Conservation (phyloP, 2,329 filamentous ascomycete genomes). For the Cryphonectria nitschkei region DNA sequence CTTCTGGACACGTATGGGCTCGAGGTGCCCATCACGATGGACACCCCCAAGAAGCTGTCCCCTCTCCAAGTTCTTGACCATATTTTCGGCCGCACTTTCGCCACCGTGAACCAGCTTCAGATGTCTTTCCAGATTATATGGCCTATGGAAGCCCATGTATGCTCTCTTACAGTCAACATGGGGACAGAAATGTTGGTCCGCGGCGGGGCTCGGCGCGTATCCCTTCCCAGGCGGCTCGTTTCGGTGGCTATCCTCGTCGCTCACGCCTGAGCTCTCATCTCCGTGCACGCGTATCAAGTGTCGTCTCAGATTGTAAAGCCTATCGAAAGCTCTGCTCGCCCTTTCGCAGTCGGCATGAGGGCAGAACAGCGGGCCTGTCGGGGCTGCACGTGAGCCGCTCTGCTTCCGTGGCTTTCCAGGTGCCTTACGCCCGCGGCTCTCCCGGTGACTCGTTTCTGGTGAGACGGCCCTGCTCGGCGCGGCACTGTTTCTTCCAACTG, state of each 20-base stretch:
- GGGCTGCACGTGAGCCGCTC: conserved; percentile 32
- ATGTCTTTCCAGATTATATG: conserved; percentile 46
- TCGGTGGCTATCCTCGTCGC: neutral
- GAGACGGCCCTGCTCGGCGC: conserved; percentile 10
- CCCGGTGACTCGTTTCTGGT: neutral
- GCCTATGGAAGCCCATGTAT: conserved; percentile 42
- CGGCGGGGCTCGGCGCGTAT: conserved; percentile 28
- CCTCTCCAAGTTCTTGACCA: conserved; percentile 42
- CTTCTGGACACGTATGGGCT: conserved; percentile 52
- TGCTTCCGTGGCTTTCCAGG: conserved; percentile 17
- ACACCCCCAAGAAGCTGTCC: conserved; percentile 65
- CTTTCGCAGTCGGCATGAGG: conserved; percentile 42
- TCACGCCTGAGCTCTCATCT: conserved; percentile 21
- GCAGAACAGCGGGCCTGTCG: conserved; percentile 39
- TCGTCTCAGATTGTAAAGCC: conserved; percentile 41
- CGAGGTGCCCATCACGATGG: conserved; percentile 70
- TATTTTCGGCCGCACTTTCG: conserved; percentile 15
- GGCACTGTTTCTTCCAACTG: conserved; percentile 28
- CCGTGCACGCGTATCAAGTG: conserved; percentile 52
- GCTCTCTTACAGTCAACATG: conserved; percentile 42
- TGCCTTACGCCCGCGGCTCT: neutral
- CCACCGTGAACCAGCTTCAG: conserved; percentile 47
- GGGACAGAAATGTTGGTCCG: conserved; percentile 40
- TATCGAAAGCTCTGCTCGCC: conserved; percentile 42
- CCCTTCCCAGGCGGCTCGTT: conserved; percentile 1